Base-by-base conservation (phyloP, 2,329 filamentous ascomycete species). In the Ophiocordyceps camponoti-floridani region DNA sequence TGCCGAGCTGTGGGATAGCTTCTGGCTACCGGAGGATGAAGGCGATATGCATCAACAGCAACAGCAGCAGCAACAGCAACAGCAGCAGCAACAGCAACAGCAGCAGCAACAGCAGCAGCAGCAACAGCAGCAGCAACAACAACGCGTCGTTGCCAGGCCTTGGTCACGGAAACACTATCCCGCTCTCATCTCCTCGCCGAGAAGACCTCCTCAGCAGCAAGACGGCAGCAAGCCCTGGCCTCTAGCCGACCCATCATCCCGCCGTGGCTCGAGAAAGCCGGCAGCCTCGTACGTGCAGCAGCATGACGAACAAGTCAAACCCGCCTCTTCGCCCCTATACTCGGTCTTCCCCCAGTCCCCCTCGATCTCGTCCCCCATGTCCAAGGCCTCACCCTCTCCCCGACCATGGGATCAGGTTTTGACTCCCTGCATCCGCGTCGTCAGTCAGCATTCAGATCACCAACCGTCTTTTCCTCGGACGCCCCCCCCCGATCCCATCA, bases 1-100 rank as follows among this genome's bases (percentile, higher is more conserved):
- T 5, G 54, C 62, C 26, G 64, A 69, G 50, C 53, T 72, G 2
- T 75, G 70, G 70, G 67, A 73, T 51, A 67, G 59, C 44, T 75
- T 72, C 52, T 72, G 68, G 69, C 51, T 53, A 37, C 52, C 48
- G 16, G 46, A 45, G 9, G 41, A 45, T 16, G 27, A 42, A 40
- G 52, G 49, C 41, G 47, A 48, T 14, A 46, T 50, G 43, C 47
- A 12, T 37, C 13, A n/a, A n/a, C 33, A 16, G 14, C 10, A 3
- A 5, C 10, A 5, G n/a, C 33, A 4, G 4, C 33, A 12, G 31
- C 4, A 33, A 12, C 4, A 12, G 31, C 28, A n/a, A n/a, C n/a
- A n/a, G n/a, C n/a, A n/a, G n/a, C n/a, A n/a, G n/a, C n/a, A n/a
- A n/a, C n/a, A n/a, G n/a, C n/a, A n/a, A n/a, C n/a, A n/a, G n/a